Evolutionary conservation across 2,329 filamentous ascomycete species (phyloP), one percentile per base, ranked within the genome.

Genomic region (Trichoderma citrinoviride): DNA sequence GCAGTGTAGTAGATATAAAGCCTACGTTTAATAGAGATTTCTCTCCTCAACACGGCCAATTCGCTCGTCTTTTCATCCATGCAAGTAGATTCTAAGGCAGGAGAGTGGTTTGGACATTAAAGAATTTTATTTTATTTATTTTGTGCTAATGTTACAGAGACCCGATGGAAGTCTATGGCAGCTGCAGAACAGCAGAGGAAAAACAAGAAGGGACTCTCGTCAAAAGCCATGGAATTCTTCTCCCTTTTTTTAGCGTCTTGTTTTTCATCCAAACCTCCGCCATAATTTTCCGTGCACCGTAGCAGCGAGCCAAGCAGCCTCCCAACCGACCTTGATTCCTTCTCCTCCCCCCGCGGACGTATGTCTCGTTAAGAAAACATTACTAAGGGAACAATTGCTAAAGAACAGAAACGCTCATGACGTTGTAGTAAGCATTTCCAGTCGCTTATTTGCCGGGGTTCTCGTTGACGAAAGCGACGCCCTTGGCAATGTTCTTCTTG

Each of bases 401-500:
- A 40, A 33, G 19, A 52, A 50, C 19, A 21, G n/a, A 14, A 40
- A 55, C 50, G 52, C 41, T 65, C 21, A 41, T 27, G 49, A 46
- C 27, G 21, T 44, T 29, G 33, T 40, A n/a, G 33, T 29, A 23
- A 27, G 25, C 19, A 15, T 41, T 21, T 23, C 12, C 25, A 50
- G 10, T 27, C 25, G 50, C 73, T 83, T 87, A 87, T 76, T 86
- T 85, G 73, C 80, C 79, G 71, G 86, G 85, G 83, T 87, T 87
- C 68, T 78, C 68, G 70, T 82, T 80, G 68, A 85, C 85, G 69
- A 89, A 89, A 66, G 78, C 72, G 68, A 88, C 83, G 78, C 92
- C 92, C 91, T 97, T 98, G 81, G 88, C 83, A 79, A 98, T 97
- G 89, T 98, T 97, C 87, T 90, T 91, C 86, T 91, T 90, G 78